phyloP scores from a whole-genome alignment of 768 basidiomycete species.

The Gloeophyllum trabeum region DNA sequence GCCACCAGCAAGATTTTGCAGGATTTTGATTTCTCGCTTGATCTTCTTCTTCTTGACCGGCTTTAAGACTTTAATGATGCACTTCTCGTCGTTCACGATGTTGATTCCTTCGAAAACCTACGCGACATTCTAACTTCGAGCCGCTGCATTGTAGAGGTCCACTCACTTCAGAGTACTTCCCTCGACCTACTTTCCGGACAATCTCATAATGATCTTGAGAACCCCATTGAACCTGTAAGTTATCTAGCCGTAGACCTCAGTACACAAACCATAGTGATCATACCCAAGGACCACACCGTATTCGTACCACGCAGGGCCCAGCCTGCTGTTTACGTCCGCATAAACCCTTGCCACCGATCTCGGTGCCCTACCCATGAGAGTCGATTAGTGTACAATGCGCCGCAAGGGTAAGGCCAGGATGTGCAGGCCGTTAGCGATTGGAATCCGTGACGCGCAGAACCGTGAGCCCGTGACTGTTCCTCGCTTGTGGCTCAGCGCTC shows the following conservation, averaged over 20 bases:
- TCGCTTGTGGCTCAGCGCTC: too few species aligned
- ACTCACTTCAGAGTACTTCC: constrained; percentile 87
- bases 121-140: not conserved
- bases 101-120: constrained; percentile 93
- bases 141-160: constrained; percentile 1
- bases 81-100: constrained; percentile 84
- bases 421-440: too few species aligned
- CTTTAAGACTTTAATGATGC: constrained; percentile 97
- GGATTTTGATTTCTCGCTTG: constrained; percentile 96
- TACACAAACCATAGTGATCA: constrained; percentile 1
- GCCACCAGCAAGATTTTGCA: constrained; percentile 92
- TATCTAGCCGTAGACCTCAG: constrained; percentile 42
- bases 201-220: constrained; percentile 97
- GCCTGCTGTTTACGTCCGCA: constrained; percentile 75
- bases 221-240: constrained; percentile 96
- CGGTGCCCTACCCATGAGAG: constrained; percentile 53
- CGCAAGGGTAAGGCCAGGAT: too few species aligned
- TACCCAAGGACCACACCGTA: constrained; percentile 49
- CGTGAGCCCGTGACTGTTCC: too few species aligned
- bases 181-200: constrained; percentile 89
- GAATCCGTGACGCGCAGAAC: too few species aligned
- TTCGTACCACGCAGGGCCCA: constrained; percentile 91
- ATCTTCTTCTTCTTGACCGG: constrained; percentile 99
- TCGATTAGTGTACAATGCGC: too few species aligned
- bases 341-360: constrained; percentile 85